phyloP scores from a whole-genome alignment of 1,139 yeast species.

The Taiozyma sp. region DNA sequence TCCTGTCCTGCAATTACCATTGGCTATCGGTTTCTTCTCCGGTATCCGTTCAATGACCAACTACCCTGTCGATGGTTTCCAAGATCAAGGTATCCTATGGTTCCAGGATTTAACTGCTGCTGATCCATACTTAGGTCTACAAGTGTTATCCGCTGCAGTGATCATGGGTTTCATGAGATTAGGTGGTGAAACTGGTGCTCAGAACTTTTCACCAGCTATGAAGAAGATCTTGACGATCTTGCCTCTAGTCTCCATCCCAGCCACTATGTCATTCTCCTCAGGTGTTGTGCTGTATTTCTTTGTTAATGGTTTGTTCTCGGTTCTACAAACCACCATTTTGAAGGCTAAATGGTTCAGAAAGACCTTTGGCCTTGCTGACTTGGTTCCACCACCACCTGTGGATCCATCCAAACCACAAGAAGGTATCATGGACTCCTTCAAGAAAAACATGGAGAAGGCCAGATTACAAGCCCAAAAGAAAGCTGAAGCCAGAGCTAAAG shows the following conservation, averaged over 20 bases:
- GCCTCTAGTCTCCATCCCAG: slow-evolving; percentile 78
- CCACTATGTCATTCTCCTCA: slow-evolving; percentile 83
- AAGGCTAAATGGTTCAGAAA: slow-evolving; percentile 57
- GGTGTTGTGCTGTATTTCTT: slow-evolving; percentile 85
- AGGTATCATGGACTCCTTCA: slow-evolving; percentile 48
- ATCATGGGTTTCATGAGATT: slow-evolving; percentile 70
- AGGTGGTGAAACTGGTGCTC: slow-evolving; percentile 93
- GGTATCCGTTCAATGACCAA: slow-evolving; percentile 85
- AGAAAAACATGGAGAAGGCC: slow-evolving; percentile 60
- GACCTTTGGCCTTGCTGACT: slow-evolving; percentile 58
- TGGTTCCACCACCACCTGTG: slow-evolving; percentile 44
- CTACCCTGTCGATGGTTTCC: slow-evolving; percentile 80
- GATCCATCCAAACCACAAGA: slow-evolving; percentile 33
- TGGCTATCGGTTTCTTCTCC: slow-evolving; percentile 86
- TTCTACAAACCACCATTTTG: slow-evolving; percentile 64
- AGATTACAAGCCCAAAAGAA: slow-evolving; percentile 42
- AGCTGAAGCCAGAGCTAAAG: slow-evolving; percentile 29
- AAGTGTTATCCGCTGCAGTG: slow-evolving; percentile 75
- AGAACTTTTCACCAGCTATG: slow-evolving; percentile 65
- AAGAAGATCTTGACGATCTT: slow-evolving; percentile 66
- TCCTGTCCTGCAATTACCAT: slow-evolving; percentile 71
- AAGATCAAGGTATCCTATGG: slow-evolving; percentile 78
- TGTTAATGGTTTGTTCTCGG: slow-evolving; percentile 71
- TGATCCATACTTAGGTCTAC: slow-evolving; percentile 91
- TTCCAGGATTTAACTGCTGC: slow-evolving; percentile 74